Evolutionary conservation across 2,329 filamentous ascomycete species (phyloP), one percentile per base, ranked within the genome.

Genomic region (Alternaria dauci): DNA sequence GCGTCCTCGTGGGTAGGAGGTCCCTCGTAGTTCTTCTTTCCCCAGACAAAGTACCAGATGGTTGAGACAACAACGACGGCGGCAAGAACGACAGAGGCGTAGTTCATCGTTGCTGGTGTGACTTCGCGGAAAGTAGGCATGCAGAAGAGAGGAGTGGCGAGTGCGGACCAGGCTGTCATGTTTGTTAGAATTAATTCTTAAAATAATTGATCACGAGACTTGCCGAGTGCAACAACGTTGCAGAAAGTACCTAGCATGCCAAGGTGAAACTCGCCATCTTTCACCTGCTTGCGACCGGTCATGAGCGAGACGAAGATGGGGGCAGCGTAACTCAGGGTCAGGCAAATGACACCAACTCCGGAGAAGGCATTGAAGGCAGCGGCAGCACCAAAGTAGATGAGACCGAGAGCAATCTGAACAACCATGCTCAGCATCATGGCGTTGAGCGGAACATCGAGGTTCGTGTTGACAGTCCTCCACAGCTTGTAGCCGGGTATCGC

Each of bases 311-410:
- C 86, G 25, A 85, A 83, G 55, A 92, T 89, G 18, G 90, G 90
- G 1, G 83, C 83, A 36, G 87, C 88, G 71, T 92, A 93, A 52
- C 88, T 87, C 39, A 88, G 81, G 0, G 89, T 92, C 73, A 89
- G 80, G 71, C 85, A 89, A 71, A 91, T 91, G 76, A 91, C 89
- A 69, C 88, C 88, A 18, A 90, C 87, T 61, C 88, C 88, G 0
- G 87, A 89, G 76, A 91, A 91, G 58, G 89, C 89, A 72, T 89
- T 90, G 81, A 91, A 91, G n/a, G 89, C 89, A 11, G 88, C 86
- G 0, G 83, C 79, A 2, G 88, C 90, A 47, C 89, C 89, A 65
- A 92, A 90, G 81, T 91, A 90, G 75, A 92, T 87, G 68, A 88
- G 72, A 32, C 87, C 89, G 5, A 92, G 85, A 14, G 86, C 52